Percentiles rank a stretch among this genome's conserved stretches.
Conservation (phyloP, 768 basidiomycete genomes). For the Daedaleopsis sinensis region DNA sequence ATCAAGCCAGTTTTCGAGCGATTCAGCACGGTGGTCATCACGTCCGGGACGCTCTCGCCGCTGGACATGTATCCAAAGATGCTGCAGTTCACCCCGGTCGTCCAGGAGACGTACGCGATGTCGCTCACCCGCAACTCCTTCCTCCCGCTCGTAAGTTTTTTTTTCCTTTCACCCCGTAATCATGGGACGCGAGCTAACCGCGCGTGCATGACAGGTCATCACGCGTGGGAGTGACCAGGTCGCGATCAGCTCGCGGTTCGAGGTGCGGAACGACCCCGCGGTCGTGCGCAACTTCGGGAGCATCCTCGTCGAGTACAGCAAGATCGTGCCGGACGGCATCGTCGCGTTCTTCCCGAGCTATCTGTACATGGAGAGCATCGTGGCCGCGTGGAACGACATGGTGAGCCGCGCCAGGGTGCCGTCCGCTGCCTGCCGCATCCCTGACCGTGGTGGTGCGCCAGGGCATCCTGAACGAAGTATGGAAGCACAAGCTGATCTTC, state of each 20-base stretch:
- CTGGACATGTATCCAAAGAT: conserved; percentile 99
- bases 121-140: conserved; percentile 96
- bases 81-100: conserved; percentile 96
- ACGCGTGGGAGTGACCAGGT: conserved; percentile 99
- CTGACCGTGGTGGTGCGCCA: conserved; percentile 36
- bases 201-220: conserved; percentile 68
- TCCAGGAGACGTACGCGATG: conserved; percentile 98
- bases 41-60: conserved; percentile 97
- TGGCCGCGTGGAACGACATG: conserved; percentile 99
- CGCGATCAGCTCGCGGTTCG: conserved; percentile 96
- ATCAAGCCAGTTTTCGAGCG: conserved; percentile 98
- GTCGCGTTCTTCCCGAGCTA: conserved; percentile 99
- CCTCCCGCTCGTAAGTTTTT: conserved; percentile 77
- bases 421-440: background rate
- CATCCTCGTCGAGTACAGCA: conserved; percentile 97
- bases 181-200: background rate
- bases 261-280: conserved; percentile 98
- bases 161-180: background rate
- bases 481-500: conserved; percentile 99
- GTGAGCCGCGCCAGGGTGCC: conserved; percentile 49
- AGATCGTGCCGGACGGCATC: conserved; percentile 96
- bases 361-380: conserved; percentile 99
- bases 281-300: conserved; percentile 99
- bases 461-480: conserved; percentile 99
- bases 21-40: conserved; percentile 98